Evolutionary conservation across 2,329 filamentous ascomycete species (phyloP), one percentile per base, ranked within the genome.

Genomic region (Hypocreales sp.): DNA sequence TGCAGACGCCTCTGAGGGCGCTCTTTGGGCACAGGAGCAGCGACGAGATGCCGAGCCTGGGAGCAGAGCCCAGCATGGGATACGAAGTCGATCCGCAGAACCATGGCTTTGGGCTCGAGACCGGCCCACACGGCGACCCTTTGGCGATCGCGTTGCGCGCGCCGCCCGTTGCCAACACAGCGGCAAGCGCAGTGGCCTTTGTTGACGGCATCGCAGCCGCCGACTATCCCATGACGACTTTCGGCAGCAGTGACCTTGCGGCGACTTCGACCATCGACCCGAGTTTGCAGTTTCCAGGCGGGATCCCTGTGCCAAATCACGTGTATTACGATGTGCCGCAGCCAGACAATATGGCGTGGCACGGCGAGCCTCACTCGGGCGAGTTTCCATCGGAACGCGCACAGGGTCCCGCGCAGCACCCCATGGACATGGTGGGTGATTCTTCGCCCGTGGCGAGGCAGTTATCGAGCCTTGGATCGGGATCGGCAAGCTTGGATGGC

Each of bases 1-100:
- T 25, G 5, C 27, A 29, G 19, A 36, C 35, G n/a, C 37, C 37
- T 5, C 34, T 27, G 12, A 35, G 32, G 24, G 27, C 22, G 17
- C 19, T 27, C 7, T 37, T 34, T n/a, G 29, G 26, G 3, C 31
- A 30, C 8, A n/a, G 23, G 8, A n/a, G 12, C 28, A 20, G 5
- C 13, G n/a, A 25, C 8, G 24, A 24, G 4, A 9, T 23, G 10
- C 17, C 11, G n/a, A 15, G 18, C 2, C 3, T 19, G 15, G 20
- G 20, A 2, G 24, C 19, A 13, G 20, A 35, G 5, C 26, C 21
- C 4, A 13, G 22, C 4, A 22, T 15, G 15, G 15, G 17, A 6
- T 19, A 16, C n/a, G 18, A 20, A 16, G 8, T 22, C 7, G 24
- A 15, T 12, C 16, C 16, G 5, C 19, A 25, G 2, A 6, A 30